Percentiles rank a stretch among this genome's conserved stretches.
Conservation (phyloP, 805 yeast species). For the Candida vartiovaarae region DNA sequence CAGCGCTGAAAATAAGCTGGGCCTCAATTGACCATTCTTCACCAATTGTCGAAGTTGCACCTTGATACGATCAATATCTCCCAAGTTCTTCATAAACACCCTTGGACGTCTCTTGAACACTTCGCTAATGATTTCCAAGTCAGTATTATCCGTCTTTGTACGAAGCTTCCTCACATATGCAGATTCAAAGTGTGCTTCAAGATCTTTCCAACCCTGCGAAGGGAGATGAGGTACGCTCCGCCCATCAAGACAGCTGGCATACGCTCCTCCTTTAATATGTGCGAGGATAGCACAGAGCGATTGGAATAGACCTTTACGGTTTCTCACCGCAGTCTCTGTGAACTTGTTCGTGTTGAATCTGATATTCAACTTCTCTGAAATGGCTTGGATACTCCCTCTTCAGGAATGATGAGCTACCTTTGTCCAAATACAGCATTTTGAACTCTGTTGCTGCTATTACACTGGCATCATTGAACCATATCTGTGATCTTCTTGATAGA, state of each 20-base stretch:
- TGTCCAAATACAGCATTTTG: constrained; percentile 4
- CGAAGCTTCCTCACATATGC: constrained; percentile 12
- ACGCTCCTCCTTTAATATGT: constrained; percentile 4
- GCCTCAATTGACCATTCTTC: too few relatives aligned
- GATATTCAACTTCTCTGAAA: constrained; percentile 7
- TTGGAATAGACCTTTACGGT: constrained; percentile 14
- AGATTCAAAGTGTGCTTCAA: constrained; percentile 8
- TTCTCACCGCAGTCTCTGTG: constrained; percentile 14
- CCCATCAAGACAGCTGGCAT: constrained; percentile 3
- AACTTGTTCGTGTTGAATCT: constrained; percentile 5
- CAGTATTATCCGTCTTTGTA: constrained; percentile 10
- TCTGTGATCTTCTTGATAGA: constrained; percentile 4
- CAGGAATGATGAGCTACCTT: constrained; percentile 13
- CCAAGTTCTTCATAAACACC: not conserved
- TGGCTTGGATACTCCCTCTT: constrained; percentile 12
- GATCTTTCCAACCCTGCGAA: constrained; percentile 7
- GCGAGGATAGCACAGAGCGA: constrained; percentile 10
- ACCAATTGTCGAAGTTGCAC: too few relatives aligned
- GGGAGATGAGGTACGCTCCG: constrained; percentile 4
- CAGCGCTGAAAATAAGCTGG: too few relatives aligned
- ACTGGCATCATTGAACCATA: constrained; percentile 14
- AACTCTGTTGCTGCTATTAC: constrained; percentile 10
- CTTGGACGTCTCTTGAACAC: constrained; percentile 9
- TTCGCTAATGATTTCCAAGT: constrained; percentile 7
- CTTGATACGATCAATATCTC: not conserved